phyloP scores from a whole-genome alignment of 305 asterid species.

The Galium porrigens region DNA sequence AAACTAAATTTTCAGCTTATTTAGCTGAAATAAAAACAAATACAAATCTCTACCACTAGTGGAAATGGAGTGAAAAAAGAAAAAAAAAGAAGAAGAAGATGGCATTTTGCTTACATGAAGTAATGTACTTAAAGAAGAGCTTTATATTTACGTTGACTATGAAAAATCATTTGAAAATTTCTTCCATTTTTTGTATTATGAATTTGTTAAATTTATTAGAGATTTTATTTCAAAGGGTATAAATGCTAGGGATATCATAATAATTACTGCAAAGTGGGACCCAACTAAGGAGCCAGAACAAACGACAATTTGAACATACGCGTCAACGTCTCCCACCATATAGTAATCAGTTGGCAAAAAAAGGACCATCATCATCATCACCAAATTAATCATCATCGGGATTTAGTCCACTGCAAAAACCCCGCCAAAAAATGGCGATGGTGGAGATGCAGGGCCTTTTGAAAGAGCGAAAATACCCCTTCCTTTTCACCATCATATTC shows the following conservation, averaged over 20 bases:
- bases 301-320: slow-evolving; percentile 2
- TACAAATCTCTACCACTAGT: too few species aligned
- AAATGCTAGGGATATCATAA: neutral
- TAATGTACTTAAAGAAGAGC: too few species aligned
- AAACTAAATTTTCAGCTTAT: too few species aligned
- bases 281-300: neutral
- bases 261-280: neutral
- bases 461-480: slow-evolving; percentile 55
- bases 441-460: slow-evolving; percentile 26
- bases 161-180: too few species aligned
- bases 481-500: slow-evolving; percentile 39
- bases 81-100: too few species aligned
- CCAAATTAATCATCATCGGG: neutral
- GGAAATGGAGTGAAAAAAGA: too few species aligned
- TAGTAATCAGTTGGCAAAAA: neutral
- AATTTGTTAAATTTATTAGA: neutral
- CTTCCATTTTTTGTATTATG: too few species aligned
- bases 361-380: neutral
- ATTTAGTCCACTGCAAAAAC: neutral
- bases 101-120: too few species aligned
- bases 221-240: neutral
- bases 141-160: too few species aligned
- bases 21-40: too few species aligned
- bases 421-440: slow-evolving; percentile 1
- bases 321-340: slow-evolving; percentile 6